Conservation (phyloP, 208 protist genomes). For the Borovskyia barvae region DNA sequence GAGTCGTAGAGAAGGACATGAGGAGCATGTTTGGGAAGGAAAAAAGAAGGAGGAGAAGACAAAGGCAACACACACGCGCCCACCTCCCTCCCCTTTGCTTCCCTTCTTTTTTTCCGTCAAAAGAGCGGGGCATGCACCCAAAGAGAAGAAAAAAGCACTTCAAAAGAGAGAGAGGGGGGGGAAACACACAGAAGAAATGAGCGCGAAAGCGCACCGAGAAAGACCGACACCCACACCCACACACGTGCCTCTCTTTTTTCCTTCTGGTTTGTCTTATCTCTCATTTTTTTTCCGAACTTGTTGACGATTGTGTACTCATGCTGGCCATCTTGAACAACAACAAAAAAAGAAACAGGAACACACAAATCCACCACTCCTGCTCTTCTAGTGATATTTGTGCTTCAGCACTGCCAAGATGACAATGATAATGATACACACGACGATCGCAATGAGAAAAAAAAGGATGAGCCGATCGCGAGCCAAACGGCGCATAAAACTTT, state of each 20-base stretch:
- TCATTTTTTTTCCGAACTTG: no score
- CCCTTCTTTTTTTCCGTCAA: no score
- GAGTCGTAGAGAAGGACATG: no score
- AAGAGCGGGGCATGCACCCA: no score
- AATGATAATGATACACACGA: conserved; percentile 79
- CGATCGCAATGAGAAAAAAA: conserved; percentile 70
- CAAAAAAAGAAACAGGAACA: background rate
- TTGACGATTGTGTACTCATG: no score
- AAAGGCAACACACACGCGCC: no score
- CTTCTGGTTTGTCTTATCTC: background rate
- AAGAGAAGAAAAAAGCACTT: no score
- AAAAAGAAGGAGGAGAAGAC: conserved; percentile 1
- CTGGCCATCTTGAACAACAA: no score
- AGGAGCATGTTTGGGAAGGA: background rate
- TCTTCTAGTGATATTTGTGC: conserved; percentile 25
- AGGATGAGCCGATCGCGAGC: conserved; percentile 84
- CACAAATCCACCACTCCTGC: background rate
- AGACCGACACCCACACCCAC: background rate
- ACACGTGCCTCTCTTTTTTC: background rate
- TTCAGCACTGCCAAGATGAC: conserved; percentile 55
- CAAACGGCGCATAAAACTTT: conserved; percentile 80
- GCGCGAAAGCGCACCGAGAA: no score
- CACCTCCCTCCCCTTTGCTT: no score
- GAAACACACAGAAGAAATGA: no score
- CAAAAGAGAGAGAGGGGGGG: no score